Conservation (phyloP, 192 early-diverging fungal species). For the Entomortierella parvispora region DNA sequence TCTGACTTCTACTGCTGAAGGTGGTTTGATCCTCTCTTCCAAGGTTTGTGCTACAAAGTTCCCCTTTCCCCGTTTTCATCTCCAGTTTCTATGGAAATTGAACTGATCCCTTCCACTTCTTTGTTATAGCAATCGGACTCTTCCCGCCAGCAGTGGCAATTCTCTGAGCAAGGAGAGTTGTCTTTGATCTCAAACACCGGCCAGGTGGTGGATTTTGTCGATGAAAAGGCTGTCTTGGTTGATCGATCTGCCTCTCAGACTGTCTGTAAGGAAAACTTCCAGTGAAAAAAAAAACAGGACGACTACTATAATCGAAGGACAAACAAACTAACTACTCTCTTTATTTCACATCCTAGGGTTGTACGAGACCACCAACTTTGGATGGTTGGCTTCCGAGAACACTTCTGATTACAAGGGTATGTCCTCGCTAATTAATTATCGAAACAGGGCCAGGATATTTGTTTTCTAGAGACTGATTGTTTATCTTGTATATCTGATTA, state of each 20-base stretch:
- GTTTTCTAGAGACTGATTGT: too few species aligned
- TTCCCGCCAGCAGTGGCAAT: slow-evolving; percentile 41
- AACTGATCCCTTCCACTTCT: too few species aligned
- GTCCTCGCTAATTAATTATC: too few species aligned
- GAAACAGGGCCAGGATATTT: too few species aligned
- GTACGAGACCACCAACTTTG: slow-evolving; percentile 26
- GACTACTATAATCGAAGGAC: too few species aligned
- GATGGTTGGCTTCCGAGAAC: slow-evolving; percentile 22
- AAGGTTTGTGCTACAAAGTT: too few species aligned
- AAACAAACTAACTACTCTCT: too few species aligned
- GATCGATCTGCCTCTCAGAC: slow-evolving; percentile 43
- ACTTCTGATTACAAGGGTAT: slow-evolving; percentile 12
- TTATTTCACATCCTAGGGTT: neutral
- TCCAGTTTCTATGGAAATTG: too few species aligned
- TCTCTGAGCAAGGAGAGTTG: slow-evolving; percentile 40
- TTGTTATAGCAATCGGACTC: slow-evolving; percentile 26
- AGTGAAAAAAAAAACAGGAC: too few species aligned
- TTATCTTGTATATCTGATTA: too few species aligned
- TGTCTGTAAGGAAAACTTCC: slow-evolving; percentile 33
- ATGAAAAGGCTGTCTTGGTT: slow-evolving; percentile 44
- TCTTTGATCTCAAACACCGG: slow-evolving; percentile 35
- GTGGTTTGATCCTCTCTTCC: slow-evolving; percentile 21
- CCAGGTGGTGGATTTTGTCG: slow-evolving; percentile 43
- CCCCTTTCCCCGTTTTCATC: too few species aligned
- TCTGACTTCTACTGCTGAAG: slow-evolving; percentile 18